Evolutionary conservation across 2,329 filamentous ascomycete species (phyloP), one percentile per base, ranked within the genome.

Genomic region (Aspergillus neoniger): DNA sequence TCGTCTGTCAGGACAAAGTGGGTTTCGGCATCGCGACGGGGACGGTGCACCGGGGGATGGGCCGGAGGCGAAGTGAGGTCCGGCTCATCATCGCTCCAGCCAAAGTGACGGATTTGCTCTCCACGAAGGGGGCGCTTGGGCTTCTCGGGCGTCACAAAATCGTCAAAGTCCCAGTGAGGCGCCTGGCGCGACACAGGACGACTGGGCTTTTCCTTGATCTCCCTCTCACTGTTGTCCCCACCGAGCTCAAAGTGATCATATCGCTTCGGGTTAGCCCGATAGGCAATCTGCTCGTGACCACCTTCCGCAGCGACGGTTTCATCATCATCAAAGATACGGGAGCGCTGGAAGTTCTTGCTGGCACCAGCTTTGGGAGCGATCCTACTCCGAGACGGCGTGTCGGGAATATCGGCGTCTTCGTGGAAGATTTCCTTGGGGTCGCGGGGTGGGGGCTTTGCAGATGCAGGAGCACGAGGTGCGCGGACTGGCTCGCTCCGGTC

Each of bases 1-100:
- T 92, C 88, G 72, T 98, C 93, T 57, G 86, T 82, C 69, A 97
- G 85, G 63, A 95, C 88, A 72, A 96, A 97, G 76, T 98, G 92
- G 1, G 87, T 80, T 72, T 93, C 88, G 17, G 90, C 88, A 69
- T 96, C 91, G 44, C 88, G 91, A 61, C 94, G 91, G 39, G 90
- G 83, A 73, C 90, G 90, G 69, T 83, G 80, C 39, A 86, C 82
- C 36, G 85, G 81, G 14, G 86, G 82, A 7, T 63, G 87, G 79
- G 72, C 86, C 10, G 73, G 72, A 0, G 77, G 77, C 5, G 75
- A 72, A 23, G 73, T 67, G 8, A 63, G 57, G 7, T 73, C 71
- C 17, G 68, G 81, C 65, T 89, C 85, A 62, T 92, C 88, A 51
- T 89, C 87, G 67, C 88, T 89, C 86, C 91, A 96, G 62, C 82